Evolutionary conservation across 306 rosid genomes (phyloP).

Genomic region (Luffa aegyptiaca): DNA sequence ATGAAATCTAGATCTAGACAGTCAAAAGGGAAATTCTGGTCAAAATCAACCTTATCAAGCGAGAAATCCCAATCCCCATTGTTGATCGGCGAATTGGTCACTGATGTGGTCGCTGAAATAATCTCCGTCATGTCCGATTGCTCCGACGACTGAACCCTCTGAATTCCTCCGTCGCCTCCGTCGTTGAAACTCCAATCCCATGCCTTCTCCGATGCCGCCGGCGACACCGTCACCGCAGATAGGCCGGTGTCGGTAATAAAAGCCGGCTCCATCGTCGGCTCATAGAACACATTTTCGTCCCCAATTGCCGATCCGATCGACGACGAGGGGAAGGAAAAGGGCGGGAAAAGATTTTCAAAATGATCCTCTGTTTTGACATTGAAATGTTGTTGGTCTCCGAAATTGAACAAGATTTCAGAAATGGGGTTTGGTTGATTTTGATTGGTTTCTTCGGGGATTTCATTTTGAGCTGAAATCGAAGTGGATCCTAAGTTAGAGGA

Average conservation of each 20-base stretch:
- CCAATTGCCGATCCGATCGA: slow-evolving; percentile 28
- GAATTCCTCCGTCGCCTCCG: slow-evolving; percentile 17
- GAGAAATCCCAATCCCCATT: slow-evolving; percentile 29
- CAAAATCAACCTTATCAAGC: slow-evolving; percentile 32
- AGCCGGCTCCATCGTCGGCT: slow-evolving; percentile 19
- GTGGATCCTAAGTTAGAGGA: not conserved
- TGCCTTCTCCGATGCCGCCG: slow-evolving; percentile 36
- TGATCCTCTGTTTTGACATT: slow-evolving; percentile 30
- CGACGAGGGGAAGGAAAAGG: slow-evolving; percentile 35
- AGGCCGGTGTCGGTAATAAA: slow-evolving; percentile 14
- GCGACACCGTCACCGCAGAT: slow-evolving; percentile 25
- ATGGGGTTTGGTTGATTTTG: not conserved
- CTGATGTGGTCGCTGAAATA: slow-evolving; percentile 52
- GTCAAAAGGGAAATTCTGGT: slow-evolving; percentile 27
- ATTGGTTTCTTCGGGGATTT: not conserved
- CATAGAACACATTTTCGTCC: slow-evolving; percentile 23
- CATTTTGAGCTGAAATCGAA: not conserved
- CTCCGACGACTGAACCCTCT: slow-evolving; percentile 35
- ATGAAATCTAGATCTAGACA: slow-evolving; percentile 25
- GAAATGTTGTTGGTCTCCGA: slow-evolving; percentile 21
- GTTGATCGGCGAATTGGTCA: slow-evolving; percentile 40
- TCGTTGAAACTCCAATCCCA: not conserved
- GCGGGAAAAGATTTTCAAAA: slow-evolving; percentile 29
- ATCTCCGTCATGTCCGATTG: slow-evolving; percentile 46
- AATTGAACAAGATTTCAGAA: not conserved